Evolutionary conservation across 2,329 filamentous ascomycete genomes (phyloP), one percentile per base, ranked within the genome.

Genomic region (Diplodia intermedia): DNA sequence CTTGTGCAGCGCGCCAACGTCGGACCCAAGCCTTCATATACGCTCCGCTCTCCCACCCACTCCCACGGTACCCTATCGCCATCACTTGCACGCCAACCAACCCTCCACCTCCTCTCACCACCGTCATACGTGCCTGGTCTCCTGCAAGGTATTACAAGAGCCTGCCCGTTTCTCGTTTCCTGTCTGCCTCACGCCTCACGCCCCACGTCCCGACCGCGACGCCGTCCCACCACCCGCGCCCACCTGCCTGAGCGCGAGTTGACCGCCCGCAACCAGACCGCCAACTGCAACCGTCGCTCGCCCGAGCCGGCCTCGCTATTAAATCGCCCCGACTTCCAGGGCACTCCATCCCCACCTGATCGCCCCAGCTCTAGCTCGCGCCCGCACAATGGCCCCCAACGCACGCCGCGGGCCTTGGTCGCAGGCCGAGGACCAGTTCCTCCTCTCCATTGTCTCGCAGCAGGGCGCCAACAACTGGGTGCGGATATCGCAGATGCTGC

Each of bases 381-480:
- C 26, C 26, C 66, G 23, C 38, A n/a, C 49, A 50, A 68, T 68
- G 66, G 56, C 57, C 47, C 52, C 66, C 57, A 63, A 52, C 38
- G 66, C 66, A 76, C 88, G 89, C 77, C 88, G 92, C 81, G 93
- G 93, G 68, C 92, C 93, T 69, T 97, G 93, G 93, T 91, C 92
- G 70, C 88, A 89, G 73, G 84, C 86, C 63, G 93, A 97, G 80
- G 93, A 96, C 77, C 81, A 84, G 61, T 84, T 86, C 69, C 85
- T 97, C 29, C 84, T 93, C 72, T 84, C 87, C 69, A 86, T 94
- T 29, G 91, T 96, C 70, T 84, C 86, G 57, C 84, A 85, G 63
- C 88, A 92, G 79, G 91, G 92, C 38, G 86, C 91, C 38, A 86
- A 91, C 77, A 95, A 97, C 85, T 98, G 94, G 94, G 93, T 97